These are phyloP conservation scores for Trichosporon asahii DNA, from an alignment of 1,284 basidiomycete genomes.

Conservation along the genomic window DNA sequence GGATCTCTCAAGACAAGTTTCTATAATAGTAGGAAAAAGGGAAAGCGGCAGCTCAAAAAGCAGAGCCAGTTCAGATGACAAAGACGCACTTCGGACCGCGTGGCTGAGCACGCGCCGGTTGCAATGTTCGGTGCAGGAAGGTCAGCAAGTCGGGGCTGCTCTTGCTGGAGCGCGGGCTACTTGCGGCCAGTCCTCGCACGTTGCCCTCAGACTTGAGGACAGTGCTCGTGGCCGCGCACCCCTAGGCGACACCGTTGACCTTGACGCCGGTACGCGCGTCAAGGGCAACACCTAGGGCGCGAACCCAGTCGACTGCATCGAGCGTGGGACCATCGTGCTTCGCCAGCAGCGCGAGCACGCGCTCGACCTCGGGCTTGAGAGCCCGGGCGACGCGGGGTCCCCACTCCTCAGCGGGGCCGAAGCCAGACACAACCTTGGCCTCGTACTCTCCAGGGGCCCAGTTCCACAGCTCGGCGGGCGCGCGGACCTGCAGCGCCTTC, in stretches of 20 bases:
- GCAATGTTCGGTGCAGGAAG: background rate
- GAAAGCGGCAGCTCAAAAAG: background rate
- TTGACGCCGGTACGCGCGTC: conserved; percentile 45
- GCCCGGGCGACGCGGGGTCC: conserved; percentile 45
- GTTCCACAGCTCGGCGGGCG: conserved; percentile 46
- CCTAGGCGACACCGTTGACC: conserved; percentile 20
- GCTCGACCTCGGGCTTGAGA: conserved; percentile 49
- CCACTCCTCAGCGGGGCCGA: conserved; percentile 51
- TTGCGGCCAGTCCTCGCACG: conserved; percentile 4
- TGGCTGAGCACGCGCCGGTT: background rate
- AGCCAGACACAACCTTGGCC: conserved; percentile 46
- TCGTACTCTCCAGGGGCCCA: conserved; percentile 48
- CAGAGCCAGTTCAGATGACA: background rate
- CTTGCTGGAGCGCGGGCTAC: background rate
- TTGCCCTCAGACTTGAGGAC: background rate
- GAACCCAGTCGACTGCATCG: conserved; percentile 44
- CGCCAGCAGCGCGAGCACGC: conserved; percentile 29
- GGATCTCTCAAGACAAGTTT: background rate
- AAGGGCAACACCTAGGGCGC: conserved; percentile 42
- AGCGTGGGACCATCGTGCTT: conserved; percentile 21
- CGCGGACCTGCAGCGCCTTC: conserved; percentile 28
- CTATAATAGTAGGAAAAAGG: background rate
- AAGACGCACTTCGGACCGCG: background rate
- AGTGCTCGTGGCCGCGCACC: conserved; percentile 8
- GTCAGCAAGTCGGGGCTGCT: background rate